Conservation (phyloP, 768 basidiomycete genomes). For the Tricholoma sp. region DNA sequence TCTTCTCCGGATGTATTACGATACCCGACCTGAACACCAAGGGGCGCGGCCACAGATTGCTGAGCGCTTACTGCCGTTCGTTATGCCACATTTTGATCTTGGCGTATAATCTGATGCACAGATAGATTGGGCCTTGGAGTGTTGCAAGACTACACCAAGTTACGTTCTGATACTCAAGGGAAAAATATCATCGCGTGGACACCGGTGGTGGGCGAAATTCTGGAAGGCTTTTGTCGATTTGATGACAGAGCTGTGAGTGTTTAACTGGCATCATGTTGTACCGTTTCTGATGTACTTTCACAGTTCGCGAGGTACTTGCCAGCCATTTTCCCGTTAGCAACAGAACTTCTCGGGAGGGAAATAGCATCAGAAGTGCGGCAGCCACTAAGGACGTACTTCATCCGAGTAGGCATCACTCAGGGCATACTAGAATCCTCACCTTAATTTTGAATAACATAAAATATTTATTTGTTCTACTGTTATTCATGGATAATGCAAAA, state of each 20-base stretch:
- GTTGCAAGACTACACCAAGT: slow-evolving; percentile 83
- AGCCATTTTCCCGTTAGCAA: slow-evolving; percentile 85
- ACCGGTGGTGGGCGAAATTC: slow-evolving; percentile 94
- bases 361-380: slow-evolving; percentile 78
- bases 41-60: slow-evolving; percentile 76
- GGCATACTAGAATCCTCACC: slow-evolving; percentile 61
- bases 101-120: slow-evolving; percentile 7
- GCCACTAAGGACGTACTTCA: slow-evolving; percentile 72
- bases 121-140: slow-evolving; percentile 81
- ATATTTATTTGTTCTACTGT: slow-evolving; percentile 32
- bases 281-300: slow-evolving; percentile 10
- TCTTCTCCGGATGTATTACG: slow-evolving; percentile 89
- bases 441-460: slow-evolving; percentile 25
- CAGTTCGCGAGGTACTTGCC: slow-evolving; percentile 90
- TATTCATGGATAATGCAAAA: slow-evolving; percentile 31
- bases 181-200: slow-evolving; percentile 98
- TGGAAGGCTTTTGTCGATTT: slow-evolving; percentile 85
- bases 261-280: not conserved
- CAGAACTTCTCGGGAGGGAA: slow-evolving; percentile 80
- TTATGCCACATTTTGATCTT: slow-evolving; percentile 9
- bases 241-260: slow-evolving; percentile 83
- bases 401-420: slow-evolving; percentile 70
- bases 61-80: slow-evolving; percentile 66
- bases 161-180: slow-evolving; percentile 84
- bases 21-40: slow-evolving; percentile 83